A percentile compares a stretch with the other conserved stretches of the same genome.
Conservation (phyloP, 306 rosid species). For the Herpetospermum pedunculosum region DNA sequence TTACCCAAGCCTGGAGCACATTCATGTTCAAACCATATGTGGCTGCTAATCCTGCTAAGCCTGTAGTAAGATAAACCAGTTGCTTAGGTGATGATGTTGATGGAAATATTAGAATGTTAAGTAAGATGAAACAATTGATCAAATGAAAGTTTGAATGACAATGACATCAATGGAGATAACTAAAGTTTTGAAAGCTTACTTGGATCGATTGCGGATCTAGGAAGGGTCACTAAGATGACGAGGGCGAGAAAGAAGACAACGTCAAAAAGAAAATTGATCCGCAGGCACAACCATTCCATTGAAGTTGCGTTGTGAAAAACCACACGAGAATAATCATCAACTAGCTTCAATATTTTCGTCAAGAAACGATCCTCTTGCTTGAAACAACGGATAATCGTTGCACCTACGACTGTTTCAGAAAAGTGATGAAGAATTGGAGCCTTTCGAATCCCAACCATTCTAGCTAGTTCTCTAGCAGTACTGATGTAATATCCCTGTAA, state of each 20-base stretch:
- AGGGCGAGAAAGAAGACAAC: conserved; percentile 53
- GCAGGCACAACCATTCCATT: conserved; percentile 78
- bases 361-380: conserved; percentile 49
- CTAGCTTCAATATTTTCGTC: conserved; percentile 26
- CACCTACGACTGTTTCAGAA: conserved; percentile 61
- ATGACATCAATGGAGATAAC: neutral
- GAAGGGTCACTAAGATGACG: conserved; percentile 50
- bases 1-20: conserved; percentile 83
- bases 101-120: neutral
- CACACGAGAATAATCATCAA: conserved; percentile 60
- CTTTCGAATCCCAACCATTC: conserved; percentile 76
- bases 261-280: conserved; percentile 71
- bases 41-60: conserved; percentile 78
- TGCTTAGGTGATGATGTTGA: neutral
- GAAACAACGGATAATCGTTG: conserved; percentile 58
- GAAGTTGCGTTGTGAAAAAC: conserved; percentile 67
- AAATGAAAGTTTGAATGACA: neutral
- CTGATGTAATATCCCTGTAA: conserved; percentile 63
- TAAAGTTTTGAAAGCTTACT: conserved; percentile 33
- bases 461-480: conserved; percentile 72
- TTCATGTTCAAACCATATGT: conserved; percentile 67
- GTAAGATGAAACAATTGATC: neutral
- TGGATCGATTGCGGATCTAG: conserved; percentile 60
- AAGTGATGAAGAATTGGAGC: conserved; percentile 79
- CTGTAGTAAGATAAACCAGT: conserved; percentile 24